Conservation (phyloP, 1,284 basidiomycete species). For the Cryptococcus sp. region DNA sequence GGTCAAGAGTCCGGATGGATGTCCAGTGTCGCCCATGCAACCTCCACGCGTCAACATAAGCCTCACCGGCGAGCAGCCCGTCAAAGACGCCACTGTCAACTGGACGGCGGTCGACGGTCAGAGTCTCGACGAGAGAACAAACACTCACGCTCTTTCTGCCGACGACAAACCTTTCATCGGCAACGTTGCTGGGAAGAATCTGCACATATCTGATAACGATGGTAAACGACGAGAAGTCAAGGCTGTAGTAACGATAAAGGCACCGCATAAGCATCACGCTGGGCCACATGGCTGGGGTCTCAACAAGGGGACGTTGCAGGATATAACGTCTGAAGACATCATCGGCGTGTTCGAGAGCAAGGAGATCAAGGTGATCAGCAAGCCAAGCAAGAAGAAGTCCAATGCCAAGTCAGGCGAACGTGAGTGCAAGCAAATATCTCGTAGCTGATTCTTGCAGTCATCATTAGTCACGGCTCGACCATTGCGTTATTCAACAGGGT, state of each 20-base stretch:
- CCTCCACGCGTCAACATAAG: conserved; percentile 83
- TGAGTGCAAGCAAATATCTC: conserved; percentile 57
- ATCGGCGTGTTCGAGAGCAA: conserved; percentile 84
- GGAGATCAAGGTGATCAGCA: conserved; percentile 95
- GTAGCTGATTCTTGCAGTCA: conserved; percentile 61
- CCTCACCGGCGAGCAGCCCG: conserved; percentile 83
- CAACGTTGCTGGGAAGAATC: conserved; percentile 47
- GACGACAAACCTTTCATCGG: conserved; percentile 48
- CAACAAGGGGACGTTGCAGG: conserved; percentile 58
- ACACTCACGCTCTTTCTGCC: conserved; percentile 30
- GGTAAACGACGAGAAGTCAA: conserved; percentile 72
- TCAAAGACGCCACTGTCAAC: conserved; percentile 58
- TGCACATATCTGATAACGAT: conserved; percentile 51
- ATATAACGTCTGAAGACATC: conserved; percentile 67
- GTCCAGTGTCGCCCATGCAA: conserved; percentile 51
- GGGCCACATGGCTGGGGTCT: conserved; percentile 36
- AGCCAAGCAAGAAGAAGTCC: conserved; percentile 94
- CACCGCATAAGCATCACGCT: conserved; percentile 61
- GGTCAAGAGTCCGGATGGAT: conserved; percentile 52
- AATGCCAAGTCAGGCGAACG: conserved; percentile 89
- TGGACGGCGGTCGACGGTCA: conserved; percentile 48
- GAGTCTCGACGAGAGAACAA: conserved; percentile 44
- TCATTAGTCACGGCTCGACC: conserved; percentile 92
- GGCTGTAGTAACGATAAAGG: conserved; percentile 83
- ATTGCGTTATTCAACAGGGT: conserved; percentile 93